Evolutionary conservation across 768 basidiomycete genomes (phyloP).

Genomic region (Cystobasidium ongulense): DNA sequence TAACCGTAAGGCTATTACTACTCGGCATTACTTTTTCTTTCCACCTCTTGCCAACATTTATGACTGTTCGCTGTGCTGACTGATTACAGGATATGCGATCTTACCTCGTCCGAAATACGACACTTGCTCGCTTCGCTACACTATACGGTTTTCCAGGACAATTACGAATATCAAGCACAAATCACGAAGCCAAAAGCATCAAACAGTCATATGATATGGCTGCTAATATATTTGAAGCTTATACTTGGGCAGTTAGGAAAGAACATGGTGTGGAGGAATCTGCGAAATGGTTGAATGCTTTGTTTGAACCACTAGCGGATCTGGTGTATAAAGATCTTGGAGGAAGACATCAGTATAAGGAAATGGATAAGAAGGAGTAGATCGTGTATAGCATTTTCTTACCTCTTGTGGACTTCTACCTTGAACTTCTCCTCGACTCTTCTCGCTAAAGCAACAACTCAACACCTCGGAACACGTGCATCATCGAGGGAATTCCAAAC

Average conservation of each 20-base stretch:
- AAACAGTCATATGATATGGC: not conserved
- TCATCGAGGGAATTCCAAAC: too few species aligned
- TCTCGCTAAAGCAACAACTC: too few species aligned
- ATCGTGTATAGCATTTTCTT: too few species aligned
- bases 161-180: not conserved
- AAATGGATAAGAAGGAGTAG: too few species aligned
- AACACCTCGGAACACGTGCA: too few species aligned
- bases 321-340: not conserved
- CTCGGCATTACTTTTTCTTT: not conserved
- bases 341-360: not conserved
- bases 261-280: not conserved
- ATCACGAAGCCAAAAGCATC: not conserved
- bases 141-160: not conserved
- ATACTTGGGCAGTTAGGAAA: not conserved
- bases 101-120: conserved; percentile 1
- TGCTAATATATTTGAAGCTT: conserved; percentile 7
- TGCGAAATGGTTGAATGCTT: not conserved
- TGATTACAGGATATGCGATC: not conserved
- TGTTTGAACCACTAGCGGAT: not conserved
- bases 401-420: too few species aligned
- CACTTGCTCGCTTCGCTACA: not conserved
- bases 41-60: not conserved
- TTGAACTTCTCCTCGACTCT: too few species aligned
- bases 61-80: too few species aligned
- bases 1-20: not conserved